Conservation (phyloP, 2,329 filamentous ascomycete species). For the Coniochaeta sp. region DNA sequence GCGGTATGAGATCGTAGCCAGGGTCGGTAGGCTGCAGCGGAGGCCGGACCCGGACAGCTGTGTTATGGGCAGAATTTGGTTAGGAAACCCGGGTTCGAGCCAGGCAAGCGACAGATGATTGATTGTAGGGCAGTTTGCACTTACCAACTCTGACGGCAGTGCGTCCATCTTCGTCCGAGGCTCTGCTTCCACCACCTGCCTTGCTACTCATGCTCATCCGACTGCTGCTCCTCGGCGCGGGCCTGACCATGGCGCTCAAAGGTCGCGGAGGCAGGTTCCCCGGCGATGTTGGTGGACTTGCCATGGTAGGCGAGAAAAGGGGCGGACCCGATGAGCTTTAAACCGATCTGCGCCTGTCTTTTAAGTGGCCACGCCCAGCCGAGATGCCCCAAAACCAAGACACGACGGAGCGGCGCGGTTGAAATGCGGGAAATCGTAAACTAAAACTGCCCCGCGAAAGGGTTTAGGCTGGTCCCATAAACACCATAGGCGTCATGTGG, state of each 20-base stretch:
- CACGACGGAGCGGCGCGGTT: not conserved
- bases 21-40: constrained; percentile 77
- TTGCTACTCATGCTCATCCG: constrained; percentile 81
- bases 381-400: not conserved
- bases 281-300: constrained; percentile 62
- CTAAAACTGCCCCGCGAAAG: constrained; percentile 5
- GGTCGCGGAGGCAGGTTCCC: constrained; percentile 55
- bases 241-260: constrained; percentile 72
- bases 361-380: constrained; percentile 1
- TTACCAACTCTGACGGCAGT: constrained; percentile 94
- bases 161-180: constrained; percentile 82
- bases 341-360: constrained; percentile 2
- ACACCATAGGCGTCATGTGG: constrained; percentile 11
- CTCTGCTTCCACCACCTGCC: constrained; percentile 65
- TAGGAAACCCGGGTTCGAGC: constrained; percentile 1
- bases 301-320: constrained; percentile 38
- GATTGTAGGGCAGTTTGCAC: constrained; percentile 22
- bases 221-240: constrained; percentile 67
- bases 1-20: constrained; percentile 89
- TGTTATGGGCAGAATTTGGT: constrained; percentile 1
- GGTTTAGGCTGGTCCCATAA: constrained; percentile 15
- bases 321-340: constrained; percentile 8
- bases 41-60: constrained; percentile 89
- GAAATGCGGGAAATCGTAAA: constrained; percentile 9
- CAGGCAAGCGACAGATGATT: too few relatives aligned